Base-by-base conservation (phyloP, 2,329 filamentous ascomycete species). In the Xylariaceae sp. region DNA sequence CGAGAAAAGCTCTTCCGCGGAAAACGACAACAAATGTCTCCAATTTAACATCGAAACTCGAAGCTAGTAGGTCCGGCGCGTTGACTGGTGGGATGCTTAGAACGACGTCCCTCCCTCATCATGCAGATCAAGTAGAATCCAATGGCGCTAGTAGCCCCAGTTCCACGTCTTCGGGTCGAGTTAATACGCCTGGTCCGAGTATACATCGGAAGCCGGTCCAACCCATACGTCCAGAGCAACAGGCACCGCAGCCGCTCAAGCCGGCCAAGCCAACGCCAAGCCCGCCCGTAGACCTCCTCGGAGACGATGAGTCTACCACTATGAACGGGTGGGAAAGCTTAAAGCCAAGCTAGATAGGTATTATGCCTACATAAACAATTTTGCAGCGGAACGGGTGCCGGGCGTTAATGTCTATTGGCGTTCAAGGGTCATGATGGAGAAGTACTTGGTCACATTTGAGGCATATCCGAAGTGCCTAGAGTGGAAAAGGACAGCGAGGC, bases 241-340 rank as follows among this genome's bases (percentile, higher is more conserved):
- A 60, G 41, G 20, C 61, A 50, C 58, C 66, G 50, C 61, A 66
- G 37, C 62, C 68, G 32, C 62, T 66, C 44, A 70, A 69, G 10
- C 68, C 72, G 4, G 69, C 74, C 46, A 75, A 64, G 29, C 50
- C 66, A 20, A 51, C 62, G 49, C 60, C 46, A 55, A 68, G 75
- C 57, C 62, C 77, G 43, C 53, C 26, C 14, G 66, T 83, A 18
- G 82, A 83, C 59, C 74, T 82, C 44, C 66, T 83, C 29, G 71
- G 70, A 2, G 77, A 76, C 43, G 80, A 83, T 44, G 74, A 72
- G 19, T 70, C 65, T n/a, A 71, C 58, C 2, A 79, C 78, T 40
- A 73, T 83, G 70, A 77, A 78, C 12, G 76, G 79, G 20, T 85
- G 82, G 81, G 80, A 84, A 65, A 80, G 81, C 3, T 64, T 85